These are phyloP conservation scores for Protea cynaroides DNA, from an alignment of 164 flowering plant genomes.

Conservation along the genomic window DNA sequence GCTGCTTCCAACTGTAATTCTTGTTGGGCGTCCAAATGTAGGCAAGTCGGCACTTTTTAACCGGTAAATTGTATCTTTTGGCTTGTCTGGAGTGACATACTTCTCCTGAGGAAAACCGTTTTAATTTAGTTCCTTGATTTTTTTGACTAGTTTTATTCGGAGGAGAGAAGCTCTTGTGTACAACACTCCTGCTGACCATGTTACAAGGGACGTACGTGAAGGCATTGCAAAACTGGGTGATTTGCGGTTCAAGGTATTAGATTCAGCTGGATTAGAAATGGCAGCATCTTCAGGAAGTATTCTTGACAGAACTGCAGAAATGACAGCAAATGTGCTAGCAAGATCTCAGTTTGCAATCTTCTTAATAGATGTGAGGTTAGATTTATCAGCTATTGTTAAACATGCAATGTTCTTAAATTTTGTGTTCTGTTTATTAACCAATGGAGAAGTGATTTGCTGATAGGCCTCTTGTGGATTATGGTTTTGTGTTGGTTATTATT, in stretches of 20 bases:
- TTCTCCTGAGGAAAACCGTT: neutral
- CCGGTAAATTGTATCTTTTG: constrained; percentile 41
- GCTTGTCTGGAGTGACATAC: neutral
- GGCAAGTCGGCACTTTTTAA: constrained; percentile 96
- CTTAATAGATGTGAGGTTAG: constrained; percentile 80
- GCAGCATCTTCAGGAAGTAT: constrained; percentile 84
- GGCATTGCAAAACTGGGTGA: constrained; percentile 90
- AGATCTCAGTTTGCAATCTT: constrained; percentile 73
- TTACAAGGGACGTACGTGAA: constrained; percentile 90
- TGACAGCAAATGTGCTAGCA: constrained; percentile 72
- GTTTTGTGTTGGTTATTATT: neutral
- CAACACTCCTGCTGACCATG: constrained; percentile 94
- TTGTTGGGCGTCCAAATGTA: constrained; percentile 95
- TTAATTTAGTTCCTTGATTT: neutral
- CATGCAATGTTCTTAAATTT: neutral
- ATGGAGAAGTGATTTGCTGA: neutral
- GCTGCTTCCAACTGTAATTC: constrained; percentile 72
- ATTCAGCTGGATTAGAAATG: constrained; percentile 92
- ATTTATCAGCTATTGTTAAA: constrained; percentile 3
- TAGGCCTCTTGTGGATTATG: neutral
- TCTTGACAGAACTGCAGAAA: constrained; percentile 75
- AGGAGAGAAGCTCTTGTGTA: constrained; percentile 97
- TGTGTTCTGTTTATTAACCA: neutral
- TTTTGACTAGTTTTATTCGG: constrained; percentile 50
- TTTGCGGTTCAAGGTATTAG: constrained; percentile 80